Conservation (phyloP, 495 filamentous ascomycete genomes). For the Penicillium angulare region DNA sequence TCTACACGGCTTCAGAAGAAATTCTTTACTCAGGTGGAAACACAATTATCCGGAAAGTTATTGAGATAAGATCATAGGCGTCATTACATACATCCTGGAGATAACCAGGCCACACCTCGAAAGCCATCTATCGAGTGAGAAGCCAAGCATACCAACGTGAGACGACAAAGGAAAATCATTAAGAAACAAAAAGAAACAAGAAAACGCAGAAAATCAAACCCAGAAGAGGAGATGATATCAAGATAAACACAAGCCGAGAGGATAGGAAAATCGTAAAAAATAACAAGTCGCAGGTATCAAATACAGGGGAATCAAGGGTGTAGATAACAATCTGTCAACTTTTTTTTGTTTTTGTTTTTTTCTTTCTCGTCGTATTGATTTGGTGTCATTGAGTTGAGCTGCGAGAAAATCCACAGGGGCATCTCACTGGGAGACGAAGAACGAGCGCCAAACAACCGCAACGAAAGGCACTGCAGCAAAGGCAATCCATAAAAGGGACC, state of each 20-base stretch:
- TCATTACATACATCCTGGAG: constrained; percentile 18
- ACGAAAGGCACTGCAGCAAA: constrained; percentile 31
- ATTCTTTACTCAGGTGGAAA: no score
- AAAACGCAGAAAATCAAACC: constrained; percentile 1
- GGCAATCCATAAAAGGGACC: constrained; percentile 32
- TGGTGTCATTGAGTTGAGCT: background rate
- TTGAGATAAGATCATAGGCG: constrained; percentile 5
- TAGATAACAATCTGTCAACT: constrained; percentile 26
- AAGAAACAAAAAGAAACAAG: constrained; percentile 13
- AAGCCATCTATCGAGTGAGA: constrained; percentile 3
- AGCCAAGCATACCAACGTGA: constrained; percentile 14
- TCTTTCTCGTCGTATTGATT: constrained; percentile 4
- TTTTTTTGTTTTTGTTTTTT: constrained; percentile 14
- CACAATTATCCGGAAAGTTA: background rate
- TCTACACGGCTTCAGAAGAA: no score
- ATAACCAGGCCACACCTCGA: constrained; percentile 6
- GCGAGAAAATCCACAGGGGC: constrained; percentile 10
- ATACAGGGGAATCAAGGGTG: constrained; percentile 43
- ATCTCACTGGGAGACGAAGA: constrained; percentile 29
- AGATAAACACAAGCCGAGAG: constrained; percentile 11
- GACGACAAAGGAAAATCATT: constrained; percentile 32
- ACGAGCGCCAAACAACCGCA: constrained; percentile 32
- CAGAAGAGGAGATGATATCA: constrained; percentile 1
- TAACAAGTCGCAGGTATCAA: constrained; percentile 19
- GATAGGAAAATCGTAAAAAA: constrained; percentile 26